Evolutionary conservation across 768 basidiomycete species (phyloP).

Genomic region (Tulasnella calospora): DNA sequence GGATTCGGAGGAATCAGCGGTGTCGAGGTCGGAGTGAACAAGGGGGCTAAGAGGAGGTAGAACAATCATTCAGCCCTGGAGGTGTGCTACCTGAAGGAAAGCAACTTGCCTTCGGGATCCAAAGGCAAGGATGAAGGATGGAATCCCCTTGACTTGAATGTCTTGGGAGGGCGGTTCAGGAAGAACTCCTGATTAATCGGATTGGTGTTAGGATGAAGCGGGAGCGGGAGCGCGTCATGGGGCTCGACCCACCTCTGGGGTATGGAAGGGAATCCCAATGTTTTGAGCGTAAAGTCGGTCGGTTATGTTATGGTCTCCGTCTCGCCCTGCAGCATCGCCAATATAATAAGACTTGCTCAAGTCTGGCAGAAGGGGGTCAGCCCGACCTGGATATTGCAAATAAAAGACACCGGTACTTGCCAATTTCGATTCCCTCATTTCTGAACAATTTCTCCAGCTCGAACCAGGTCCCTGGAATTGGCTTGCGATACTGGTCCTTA

Average conservation of each 20-base stretch:
- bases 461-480: slow-evolving; percentile 82
- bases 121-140: slow-evolving; percentile 48
- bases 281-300: slow-evolving; percentile 86
- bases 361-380: slow-evolving; percentile 44
- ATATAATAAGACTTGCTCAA: slow-evolving; percentile 65
- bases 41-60: slow-evolving; percentile 38
- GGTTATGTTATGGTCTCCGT: slow-evolving; percentile 68
- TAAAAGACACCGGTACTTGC: slow-evolving; percentile 37
- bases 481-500: slow-evolving; percentile 75
- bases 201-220: not conserved
- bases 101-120: slow-evolving; percentile 31
- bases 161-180: slow-evolving; percentile 45
- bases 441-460: slow-evolving; percentile 60
- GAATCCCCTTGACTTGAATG: slow-evolving; percentile 63
- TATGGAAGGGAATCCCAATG: slow-evolving; percentile 64
- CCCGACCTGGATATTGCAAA: not conserved
- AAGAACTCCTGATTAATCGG: slow-evolving; percentile 68
- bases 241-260: slow-evolving; percentile 68
- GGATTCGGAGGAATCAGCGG: slow-evolving; percentile 36
- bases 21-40: slow-evolving; percentile 44
- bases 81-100: slow-evolving; percentile 8
- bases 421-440: slow-evolving; percentile 57
- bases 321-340: slow-evolving; percentile 85
- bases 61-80: slow-evolving; percentile 43
- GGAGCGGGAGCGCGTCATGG: not conserved